These are phyloP conservation scores for Mycena maculata DNA, from an alignment of 768 basidiomycete genomes.

Conservation along the genomic window DNA sequence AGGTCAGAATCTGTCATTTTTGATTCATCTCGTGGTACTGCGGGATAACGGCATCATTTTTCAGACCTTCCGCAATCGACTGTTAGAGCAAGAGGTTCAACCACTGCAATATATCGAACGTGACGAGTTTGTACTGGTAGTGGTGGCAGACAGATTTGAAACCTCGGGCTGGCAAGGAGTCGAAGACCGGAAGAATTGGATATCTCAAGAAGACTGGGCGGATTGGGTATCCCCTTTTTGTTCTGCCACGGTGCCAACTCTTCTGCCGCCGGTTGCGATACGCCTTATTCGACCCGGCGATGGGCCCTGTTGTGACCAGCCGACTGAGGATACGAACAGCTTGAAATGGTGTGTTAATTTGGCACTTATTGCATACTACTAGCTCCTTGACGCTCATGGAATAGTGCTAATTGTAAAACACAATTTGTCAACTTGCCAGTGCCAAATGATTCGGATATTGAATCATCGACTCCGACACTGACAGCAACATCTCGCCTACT, in stretches of 20 bases:
- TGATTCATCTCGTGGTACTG: neutral
- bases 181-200: neutral
- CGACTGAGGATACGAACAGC: neutral
- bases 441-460: no score
- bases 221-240: neutral
- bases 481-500: no score
- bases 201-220: neutral
- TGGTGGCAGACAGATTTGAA: neutral
- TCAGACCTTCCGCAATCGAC: neutral
- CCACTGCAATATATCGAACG: neutral
- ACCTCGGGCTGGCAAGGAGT: no score
- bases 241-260: neutral
- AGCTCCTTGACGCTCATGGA: no score
- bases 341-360: no score
- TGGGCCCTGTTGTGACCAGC: neutral
- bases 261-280: neutral
- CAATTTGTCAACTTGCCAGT: no score
- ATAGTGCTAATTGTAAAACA: no score
- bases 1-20: neutral
- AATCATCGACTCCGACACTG: no score
- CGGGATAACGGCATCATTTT: neutral
- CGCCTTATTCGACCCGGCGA: neutral
- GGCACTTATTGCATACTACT: no score
- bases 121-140: neutral
- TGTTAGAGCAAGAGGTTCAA: neutral